Conservation (phyloP, 257 asterid species). For the Salvia miltiorrhiza region DNA sequence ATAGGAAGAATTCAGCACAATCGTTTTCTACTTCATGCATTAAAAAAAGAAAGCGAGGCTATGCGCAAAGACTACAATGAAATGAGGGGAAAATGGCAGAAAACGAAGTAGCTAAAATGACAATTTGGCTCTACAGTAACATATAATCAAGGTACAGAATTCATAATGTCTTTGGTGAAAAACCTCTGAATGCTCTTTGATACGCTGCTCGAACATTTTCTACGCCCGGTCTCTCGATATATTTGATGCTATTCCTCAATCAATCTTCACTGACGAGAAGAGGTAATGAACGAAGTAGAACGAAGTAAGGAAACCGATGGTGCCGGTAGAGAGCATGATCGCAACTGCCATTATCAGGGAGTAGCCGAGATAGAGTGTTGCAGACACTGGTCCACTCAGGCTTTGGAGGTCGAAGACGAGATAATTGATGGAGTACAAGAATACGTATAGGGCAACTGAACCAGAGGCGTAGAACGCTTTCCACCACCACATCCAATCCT, state of each 20-base stretch:
- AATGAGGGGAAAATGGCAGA: neutral
- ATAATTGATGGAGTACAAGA: conserved; percentile 75
- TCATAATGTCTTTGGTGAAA: conserved; percentile 14
- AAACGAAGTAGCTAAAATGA: conserved; percentile 31
- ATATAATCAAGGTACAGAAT: conserved; percentile 26
- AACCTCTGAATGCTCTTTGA: conserved; percentile 20
- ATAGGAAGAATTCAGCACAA: neutral
- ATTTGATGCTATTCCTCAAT: conserved; percentile 34
- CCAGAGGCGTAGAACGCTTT: conserved; percentile 81
- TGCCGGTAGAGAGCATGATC: conserved; percentile 75
- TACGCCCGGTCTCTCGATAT: neutral
- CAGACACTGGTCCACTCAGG: conserved; percentile 81
- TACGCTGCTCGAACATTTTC: conserved; percentile 17
- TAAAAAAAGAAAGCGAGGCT: neutral
- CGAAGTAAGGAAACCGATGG: conserved; percentile 79
- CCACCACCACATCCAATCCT: conserved; percentile 99
- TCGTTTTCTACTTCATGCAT: neutral
- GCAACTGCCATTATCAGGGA: conserved; percentile 78
- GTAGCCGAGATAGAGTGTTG: conserved; percentile 69
- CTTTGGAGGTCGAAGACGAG: conserved; percentile 83
- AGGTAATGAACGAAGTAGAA: conserved; percentile 83
- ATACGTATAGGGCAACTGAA: conserved; percentile 75
- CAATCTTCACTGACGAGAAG: conserved; percentile 86
- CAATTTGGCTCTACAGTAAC: conserved; percentile 28
- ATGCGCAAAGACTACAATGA: conserved; percentile 4